Percentiles rank a stretch among this genome's conserved stretches.
These are phyloP conservation scores for Stereocaulon alpinum DNA, from an alignment of 495 filamentous ascomycete species.

Conservation along the genomic window DNA sequence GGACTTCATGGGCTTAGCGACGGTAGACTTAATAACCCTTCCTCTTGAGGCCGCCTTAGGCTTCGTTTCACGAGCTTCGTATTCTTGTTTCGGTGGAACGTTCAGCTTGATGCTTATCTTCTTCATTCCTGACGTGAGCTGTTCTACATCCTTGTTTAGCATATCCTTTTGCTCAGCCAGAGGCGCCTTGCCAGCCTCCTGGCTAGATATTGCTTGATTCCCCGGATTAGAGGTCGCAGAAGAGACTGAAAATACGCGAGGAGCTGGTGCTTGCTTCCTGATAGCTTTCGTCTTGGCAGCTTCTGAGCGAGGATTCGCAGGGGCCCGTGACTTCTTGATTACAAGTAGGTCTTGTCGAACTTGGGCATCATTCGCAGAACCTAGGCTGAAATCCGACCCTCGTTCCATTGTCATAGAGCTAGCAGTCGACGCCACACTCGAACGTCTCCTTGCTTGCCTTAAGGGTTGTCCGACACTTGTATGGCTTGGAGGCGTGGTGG, in stretches of 20 bases:
- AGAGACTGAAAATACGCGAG: conserved; percentile 32
- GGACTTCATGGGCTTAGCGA: conserved; percentile 14
- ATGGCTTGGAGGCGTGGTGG: not conserved
- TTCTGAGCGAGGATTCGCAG: conserved; percentile 32
- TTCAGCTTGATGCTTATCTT: conserved; percentile 61
- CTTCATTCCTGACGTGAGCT: conserved; percentile 55
- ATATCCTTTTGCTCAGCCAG: conserved; percentile 11
- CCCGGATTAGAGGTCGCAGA: conserved; percentile 22
- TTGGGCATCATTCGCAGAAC: conserved; percentile 30
- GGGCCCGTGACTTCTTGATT: conserved; percentile 38
- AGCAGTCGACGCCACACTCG: conserved; percentile 33
- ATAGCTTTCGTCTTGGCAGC: conserved; percentile 37
- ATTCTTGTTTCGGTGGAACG: conserved; percentile 59
- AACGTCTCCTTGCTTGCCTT: conserved; percentile 26
- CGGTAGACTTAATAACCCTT: conserved; percentile 18
- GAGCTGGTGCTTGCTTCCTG: conserved; percentile 38
- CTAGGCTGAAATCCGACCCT: conserved; percentile 26
- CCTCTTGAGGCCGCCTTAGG: conserved; percentile 27
- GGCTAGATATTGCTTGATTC: conserved; percentile 14
- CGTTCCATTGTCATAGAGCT: conserved; percentile 22
- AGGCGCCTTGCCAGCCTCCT: conserved; percentile 13
- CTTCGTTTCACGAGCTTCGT: conserved; percentile 47
- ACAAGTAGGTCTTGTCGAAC: conserved; percentile 23
- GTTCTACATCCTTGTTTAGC: conserved; percentile 45
- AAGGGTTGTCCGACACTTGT: conserved; percentile 24